phyloP scores from a whole-genome alignment of 768 basidiomycete genomes.

The Amanita polypyramis region DNA sequence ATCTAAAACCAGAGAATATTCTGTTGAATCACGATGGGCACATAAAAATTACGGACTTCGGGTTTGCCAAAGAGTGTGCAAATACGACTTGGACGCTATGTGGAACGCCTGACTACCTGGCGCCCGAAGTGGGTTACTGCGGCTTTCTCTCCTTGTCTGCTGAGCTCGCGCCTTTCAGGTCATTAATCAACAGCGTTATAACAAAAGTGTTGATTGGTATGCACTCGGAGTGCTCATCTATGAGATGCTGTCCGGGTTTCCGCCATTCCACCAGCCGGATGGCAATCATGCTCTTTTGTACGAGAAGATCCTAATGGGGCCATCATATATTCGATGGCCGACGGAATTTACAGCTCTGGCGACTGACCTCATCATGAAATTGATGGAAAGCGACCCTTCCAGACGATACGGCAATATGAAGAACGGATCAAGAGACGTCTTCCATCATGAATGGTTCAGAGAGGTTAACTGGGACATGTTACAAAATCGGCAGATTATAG shows the following conservation, averaged over 20 bases:
- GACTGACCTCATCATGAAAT: slow-evolving; percentile 79
- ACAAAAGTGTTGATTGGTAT: slow-evolving; percentile 98
- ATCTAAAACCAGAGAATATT: slow-evolving; percentile 96
- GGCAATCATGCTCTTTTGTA: slow-evolving; percentile 81
- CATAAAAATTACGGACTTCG: slow-evolving; percentile 95
- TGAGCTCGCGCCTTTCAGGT: slow-evolving; percentile 33
- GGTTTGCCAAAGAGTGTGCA: slow-evolving; percentile 85
- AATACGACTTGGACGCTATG: slow-evolving; percentile 93
- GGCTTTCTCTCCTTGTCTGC: slow-evolving; percentile 7
- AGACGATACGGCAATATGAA: slow-evolving; percentile 85
- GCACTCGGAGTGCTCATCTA: slow-evolving; percentile 94
- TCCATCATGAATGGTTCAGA: slow-evolving; percentile 86
- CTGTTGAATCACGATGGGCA: slow-evolving; percentile 90
- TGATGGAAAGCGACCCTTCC: slow-evolving; percentile 84
- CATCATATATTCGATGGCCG: slow-evolving; percentile 72
- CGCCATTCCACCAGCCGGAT: slow-evolving; percentile 88
- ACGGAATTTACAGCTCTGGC: slow-evolving; percentile 61
- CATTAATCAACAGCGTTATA: slow-evolving; percentile 77
- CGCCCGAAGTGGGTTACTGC: slow-evolving; percentile 64
- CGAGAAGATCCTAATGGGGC: slow-evolving; percentile 80
- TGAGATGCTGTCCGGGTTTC: slow-evolving; percentile 95
- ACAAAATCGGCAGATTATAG: slow-evolving; percentile 76
- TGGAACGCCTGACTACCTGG: slow-evolving; percentile 93
- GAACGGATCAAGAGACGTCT: slow-evolving; percentile 86
- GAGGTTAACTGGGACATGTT: slow-evolving; percentile 90